Base-by-base conservation (phyloP, 495 filamentous ascomycete species). In the Aspergillus sclerotiicarbonarius region DNA sequence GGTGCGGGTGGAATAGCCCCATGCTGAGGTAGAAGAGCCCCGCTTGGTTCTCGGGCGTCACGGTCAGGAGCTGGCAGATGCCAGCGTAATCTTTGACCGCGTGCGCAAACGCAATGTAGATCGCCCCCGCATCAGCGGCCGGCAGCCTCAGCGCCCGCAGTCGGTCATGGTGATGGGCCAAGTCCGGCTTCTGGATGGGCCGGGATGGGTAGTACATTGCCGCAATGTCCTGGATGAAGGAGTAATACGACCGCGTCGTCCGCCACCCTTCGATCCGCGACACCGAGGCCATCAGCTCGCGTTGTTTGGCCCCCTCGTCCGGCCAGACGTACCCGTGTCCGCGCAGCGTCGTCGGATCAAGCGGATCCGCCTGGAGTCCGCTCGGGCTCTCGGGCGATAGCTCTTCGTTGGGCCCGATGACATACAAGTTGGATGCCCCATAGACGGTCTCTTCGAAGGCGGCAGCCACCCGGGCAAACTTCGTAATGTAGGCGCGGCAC, bases 321-420 rank as follows among this genome's bases (percentile, higher is more conserved):
- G 84, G 71, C 95, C 95, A 99, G 7, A 99, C 92, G 66, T 95
- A 96, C 31, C 94, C 94, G 70, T 99, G 94, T 3, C 94, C 91
- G 21, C 80, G 76, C 12, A 90, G 71, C 21, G 80, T 81, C 18
- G 84, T 81, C 35, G 88, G 86, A 47, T 86, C 84, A 6, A 63
- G 50, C 0, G 71, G 63, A 60, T 80, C 77, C 0, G 67, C 63
- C 61, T 77, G 73, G 6, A 69, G 63, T n/a, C 75, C 72, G 46
- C 75, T 78, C 29, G 76, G 75, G 57, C 73, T 80, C 33, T 80
- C 77, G n/a, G 76, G 74, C 3, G 73, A 73, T 3, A 75, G 51
- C 35, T 79, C 76, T 54, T 80, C 77, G 18, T 74, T 75, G n/a
- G 76, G 76, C 29, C 86, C 86, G 12, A 91, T 91, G 47, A 95